These are phyloP conservation scores for Marasmius tenuissimus DNA, from an alignment of 1,284 basidiomycete species.

Conservation along the genomic window DNA sequence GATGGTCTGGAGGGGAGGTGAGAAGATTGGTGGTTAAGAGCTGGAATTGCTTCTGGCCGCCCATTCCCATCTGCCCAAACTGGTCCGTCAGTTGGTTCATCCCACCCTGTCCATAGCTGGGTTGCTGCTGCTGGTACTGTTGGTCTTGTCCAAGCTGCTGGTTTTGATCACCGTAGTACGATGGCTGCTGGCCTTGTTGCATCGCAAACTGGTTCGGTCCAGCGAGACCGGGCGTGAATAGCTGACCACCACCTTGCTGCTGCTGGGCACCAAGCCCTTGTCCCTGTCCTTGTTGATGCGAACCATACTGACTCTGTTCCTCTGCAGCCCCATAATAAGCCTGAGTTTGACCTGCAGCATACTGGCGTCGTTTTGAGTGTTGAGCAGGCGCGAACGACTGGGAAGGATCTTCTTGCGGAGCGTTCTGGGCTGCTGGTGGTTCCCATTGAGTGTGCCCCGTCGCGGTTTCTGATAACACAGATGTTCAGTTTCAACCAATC, in stretches of 20 bases:
- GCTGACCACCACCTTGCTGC: slow-evolving; percentile 50
- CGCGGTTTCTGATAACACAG: slow-evolving; percentile 39
- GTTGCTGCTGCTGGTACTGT: slow-evolving; percentile 38
- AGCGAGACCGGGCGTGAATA: slow-evolving; percentile 85
- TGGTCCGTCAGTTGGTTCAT: slow-evolving; percentile 79
- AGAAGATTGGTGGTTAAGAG: slow-evolving; percentile 87
- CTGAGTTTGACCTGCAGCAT: slow-evolving; percentile 87
- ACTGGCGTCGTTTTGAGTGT: slow-evolving; percentile 77
- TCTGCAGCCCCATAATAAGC: slow-evolving; percentile 69
- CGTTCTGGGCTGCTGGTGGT: slow-evolving; percentile 37
- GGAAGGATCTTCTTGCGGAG: slow-evolving; percentile 36
- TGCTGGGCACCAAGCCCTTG: slow-evolving; percentile 37
- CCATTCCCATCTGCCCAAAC: slow-evolving; percentile 86
- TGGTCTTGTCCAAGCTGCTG: slow-evolving; percentile 45
- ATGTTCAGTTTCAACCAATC: slow-evolving; percentile 5
- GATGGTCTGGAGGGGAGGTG: slow-evolving; percentile 87
- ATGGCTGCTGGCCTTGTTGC: slow-evolving; percentile 46
- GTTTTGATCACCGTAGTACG: slow-evolving; percentile 49
- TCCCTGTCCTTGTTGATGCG: slow-evolving; percentile 30
- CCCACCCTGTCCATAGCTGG: slow-evolving; percentile 51
- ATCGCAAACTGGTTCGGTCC: slow-evolving; percentile 63
- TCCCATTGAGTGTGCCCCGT: slow-evolving; percentile 54
- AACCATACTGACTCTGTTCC: slow-evolving; percentile 38
- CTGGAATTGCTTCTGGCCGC: slow-evolving; percentile 67
- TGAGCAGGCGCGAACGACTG: slow-evolving; percentile 38